Evolutionary conservation across 257 asterid genomes (phyloP), one percentile per base, ranked within the genome.

Genomic region (Solanum pimpinellifolium): DNA sequence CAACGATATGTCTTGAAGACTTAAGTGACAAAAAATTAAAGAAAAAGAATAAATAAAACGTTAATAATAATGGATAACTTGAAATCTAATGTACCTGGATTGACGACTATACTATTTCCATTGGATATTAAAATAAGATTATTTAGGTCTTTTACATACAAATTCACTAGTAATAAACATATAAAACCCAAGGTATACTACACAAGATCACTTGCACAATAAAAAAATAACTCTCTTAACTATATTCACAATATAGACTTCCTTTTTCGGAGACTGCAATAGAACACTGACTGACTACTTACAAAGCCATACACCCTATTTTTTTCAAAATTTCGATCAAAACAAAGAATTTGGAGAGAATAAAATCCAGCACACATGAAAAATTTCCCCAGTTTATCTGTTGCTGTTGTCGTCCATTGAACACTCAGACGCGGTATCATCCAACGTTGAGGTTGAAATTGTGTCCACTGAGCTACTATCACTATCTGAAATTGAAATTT

Each of bases 361-460:
- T 11, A 9, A 74, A 39, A 33, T 20, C 25, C 69, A 81, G 69
- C 69, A 11, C 85, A 81, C 20, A 35, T 78, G 42, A 81, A 80
- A 80, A 29, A 3, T 29, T 31, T 31, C 29, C 68, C 29, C 88
- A 87, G 86, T 7, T 90, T 85, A 94, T 85, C 91, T 95, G 75
- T 87, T 92, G 91, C 86, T 87, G 70, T 90, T 89, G 72, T 94
- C 98, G 76, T 95, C 98, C 33, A 90, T 76, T 16, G 99, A 97
- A 87, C 98, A 94, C 88, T 95, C 98, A 15, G 99, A 97, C 75
- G 98, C 96, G 31, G 98, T 93, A 89, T 97, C 99, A 44, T 90
- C 93, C 69, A 88, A 90, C 72, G 93, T 83, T 35, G 90, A 91
- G 60, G 85, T 89, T 84, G 93, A 91, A 83, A 88, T 88, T 83